phyloP scores from a whole-genome alignment of 805 yeast genomes.

The Candida maris region DNA sequence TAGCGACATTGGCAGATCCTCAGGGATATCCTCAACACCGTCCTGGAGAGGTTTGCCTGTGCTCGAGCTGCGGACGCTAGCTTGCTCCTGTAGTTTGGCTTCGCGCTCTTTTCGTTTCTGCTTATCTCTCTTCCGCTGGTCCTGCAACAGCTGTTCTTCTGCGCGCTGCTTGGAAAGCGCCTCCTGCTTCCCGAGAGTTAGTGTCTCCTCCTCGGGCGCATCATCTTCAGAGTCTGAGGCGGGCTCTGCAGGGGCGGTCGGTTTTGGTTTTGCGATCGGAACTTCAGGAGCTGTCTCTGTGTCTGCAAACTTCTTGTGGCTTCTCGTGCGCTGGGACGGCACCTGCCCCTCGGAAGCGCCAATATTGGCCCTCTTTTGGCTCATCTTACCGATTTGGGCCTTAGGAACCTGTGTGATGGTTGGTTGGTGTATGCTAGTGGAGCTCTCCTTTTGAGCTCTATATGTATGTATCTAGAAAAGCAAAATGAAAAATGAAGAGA shows the following conservation, averaged over 20 bases:
- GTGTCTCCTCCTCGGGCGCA: slow-evolving; percentile 49
- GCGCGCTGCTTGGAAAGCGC: slow-evolving; percentile 15
- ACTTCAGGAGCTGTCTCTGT: slow-evolving; percentile 6
- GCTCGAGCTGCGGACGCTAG: slow-evolving; percentile 9
- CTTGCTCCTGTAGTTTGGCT: slow-evolving; percentile 34
- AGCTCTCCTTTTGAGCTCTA: not conserved
- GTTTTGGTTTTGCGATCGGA: slow-evolving; percentile 2
- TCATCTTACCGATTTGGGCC: no score
- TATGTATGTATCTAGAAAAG: not conserved
- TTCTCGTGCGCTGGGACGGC: slow-evolving; percentile 16
- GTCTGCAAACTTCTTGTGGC: slow-evolving; percentile 17
- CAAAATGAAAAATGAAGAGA: not conserved
- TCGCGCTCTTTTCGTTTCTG: slow-evolving; percentile 32
- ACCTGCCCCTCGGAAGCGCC: slow-evolving; percentile 3
- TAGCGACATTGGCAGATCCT: slow-evolving; percentile 38
- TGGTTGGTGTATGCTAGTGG: no score
- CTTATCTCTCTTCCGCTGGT: slow-evolving; percentile 23
- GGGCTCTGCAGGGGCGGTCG: slow-evolving; percentile 17
- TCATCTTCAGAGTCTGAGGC: slow-evolving; percentile 19
- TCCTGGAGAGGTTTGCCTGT: slow-evolving; percentile 10
- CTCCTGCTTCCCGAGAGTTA: slow-evolving; percentile 14
- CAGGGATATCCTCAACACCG: slow-evolving; percentile 28
- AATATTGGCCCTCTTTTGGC: no score
- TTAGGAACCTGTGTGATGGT: no score
- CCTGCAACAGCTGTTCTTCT: slow-evolving; percentile 25